A percentile compares a stretch with the other conserved stretches of the same genome.
These are phyloP conservation scores for Clavaria fumosa DNA, from an alignment of 768 basidiomycete species.

Conservation along the genomic window DNA sequence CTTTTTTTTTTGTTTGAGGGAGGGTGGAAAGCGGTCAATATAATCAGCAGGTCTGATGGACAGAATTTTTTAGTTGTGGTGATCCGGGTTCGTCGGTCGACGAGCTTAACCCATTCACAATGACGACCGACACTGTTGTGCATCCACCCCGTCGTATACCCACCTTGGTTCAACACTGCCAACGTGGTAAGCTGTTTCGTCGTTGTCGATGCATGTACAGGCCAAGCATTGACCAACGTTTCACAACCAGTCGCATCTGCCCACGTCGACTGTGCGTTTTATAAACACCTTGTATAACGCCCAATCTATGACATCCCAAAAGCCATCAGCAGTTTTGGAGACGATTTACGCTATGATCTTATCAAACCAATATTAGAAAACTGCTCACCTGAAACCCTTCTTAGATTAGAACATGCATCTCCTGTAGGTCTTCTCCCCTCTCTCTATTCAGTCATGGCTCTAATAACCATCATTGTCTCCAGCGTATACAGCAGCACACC, in stretches of 20 bases:
- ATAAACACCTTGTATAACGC: neutral
- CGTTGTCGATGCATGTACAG: slow-evolving; percentile 5
- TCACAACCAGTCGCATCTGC: slow-evolving; percentile 33
- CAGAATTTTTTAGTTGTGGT: neutral
- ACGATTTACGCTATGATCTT: slow-evolving; percentile 44
- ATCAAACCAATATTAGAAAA: slow-evolving; percentile 61
- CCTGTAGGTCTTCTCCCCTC: slow-evolving; percentile 33
- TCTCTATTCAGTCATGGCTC: neutral
- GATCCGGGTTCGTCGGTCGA: neutral
- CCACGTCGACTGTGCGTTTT: slow-evolving; percentile 43
- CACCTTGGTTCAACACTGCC: slow-evolving; percentile 52
- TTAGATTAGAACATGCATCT: slow-evolving; percentile 50
- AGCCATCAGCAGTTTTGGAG: slow-evolving; percentile 55
- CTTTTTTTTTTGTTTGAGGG: too few species aligned
- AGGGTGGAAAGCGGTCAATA: too few species aligned
- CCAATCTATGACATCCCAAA: neutral
- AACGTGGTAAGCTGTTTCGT: slow-evolving; percentile 38
- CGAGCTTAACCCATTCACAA: slow-evolving; percentile 8
- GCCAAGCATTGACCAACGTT: slow-evolving; percentile 7
- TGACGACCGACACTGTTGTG: slow-evolving; percentile 22
- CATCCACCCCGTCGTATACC: slow-evolving; percentile 30
- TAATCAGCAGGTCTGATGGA: neutral
- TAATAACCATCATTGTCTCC: neutral
- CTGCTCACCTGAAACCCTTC: slow-evolving; percentile 56
- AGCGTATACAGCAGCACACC: slow-evolving; percentile 21